phyloP scores from a whole-genome alignment of 768 basidiomycete genomes.

The Lactifluus hygrophoroides region DNA sequence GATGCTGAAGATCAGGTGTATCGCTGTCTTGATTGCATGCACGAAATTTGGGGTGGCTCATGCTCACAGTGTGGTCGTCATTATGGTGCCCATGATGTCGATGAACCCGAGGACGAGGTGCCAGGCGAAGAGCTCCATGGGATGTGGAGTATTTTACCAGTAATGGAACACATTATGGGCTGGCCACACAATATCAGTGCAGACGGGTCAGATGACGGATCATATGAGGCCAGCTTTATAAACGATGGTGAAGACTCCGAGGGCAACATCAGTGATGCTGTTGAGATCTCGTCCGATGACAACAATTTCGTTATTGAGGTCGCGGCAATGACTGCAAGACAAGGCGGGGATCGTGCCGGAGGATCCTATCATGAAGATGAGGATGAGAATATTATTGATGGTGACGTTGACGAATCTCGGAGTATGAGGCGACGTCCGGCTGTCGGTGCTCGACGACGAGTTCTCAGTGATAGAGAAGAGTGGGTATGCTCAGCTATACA shows the following conservation, averaged over 20 bases:
- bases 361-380: neutral
- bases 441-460: neutral
- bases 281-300: constrained; percentile 11
- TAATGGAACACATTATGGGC: constrained; percentile 9
- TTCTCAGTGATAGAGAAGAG: constrained; percentile 5
- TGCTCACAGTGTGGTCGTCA: constrained; percentile 54
- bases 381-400: neutral
- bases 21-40: constrained; percentile 66
- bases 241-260: constrained; percentile 35
- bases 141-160: constrained; percentile 12
- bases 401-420: neutral
- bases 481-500: neutral
- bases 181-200: constrained; percentile 9
- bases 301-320: neutral
- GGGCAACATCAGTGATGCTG: neutral
- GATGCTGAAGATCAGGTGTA: constrained; percentile 76
- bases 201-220: constrained; percentile 8
- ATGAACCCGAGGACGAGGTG: constrained; percentile 16
- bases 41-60: constrained; percentile 65
- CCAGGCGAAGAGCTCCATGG: constrained; percentile 26
- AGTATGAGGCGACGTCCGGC: neutral
- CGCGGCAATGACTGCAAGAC: neutral
- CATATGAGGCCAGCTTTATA: constrained; percentile 49
- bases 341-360: neutral
- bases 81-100: constrained; percentile 44